A percentile compares a stretch with the other conserved stretches of the same genome.
Evolutionary conservation across 805 yeast species (phyloP).

Genomic region (Pichia californica): DNA sequence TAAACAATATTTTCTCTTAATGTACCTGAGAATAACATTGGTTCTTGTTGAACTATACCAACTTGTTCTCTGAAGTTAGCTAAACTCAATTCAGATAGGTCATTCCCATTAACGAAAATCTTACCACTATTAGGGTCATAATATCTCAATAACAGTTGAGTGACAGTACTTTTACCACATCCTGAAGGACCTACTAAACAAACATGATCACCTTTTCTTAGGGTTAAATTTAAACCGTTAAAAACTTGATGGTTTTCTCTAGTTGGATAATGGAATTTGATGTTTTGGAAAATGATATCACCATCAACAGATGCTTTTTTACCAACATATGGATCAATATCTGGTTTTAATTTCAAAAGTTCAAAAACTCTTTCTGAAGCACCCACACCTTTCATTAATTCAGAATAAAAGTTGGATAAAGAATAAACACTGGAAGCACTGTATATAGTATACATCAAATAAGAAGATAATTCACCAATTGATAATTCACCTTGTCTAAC

Average conservation of each 20-base stretch:
- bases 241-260: slow-evolving; percentile 69
- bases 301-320: slow-evolving; percentile 40
- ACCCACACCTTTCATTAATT: slow-evolving; percentile 95
- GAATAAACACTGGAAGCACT: slow-evolving; percentile 93
- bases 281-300: slow-evolving; percentile 54
- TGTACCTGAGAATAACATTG: slow-evolving; percentile 80
- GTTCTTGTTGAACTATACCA: slow-evolving; percentile 94
- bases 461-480: slow-evolving; percentile 84
- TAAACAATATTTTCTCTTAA: slow-evolving; percentile 78
- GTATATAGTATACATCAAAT: slow-evolving; percentile 92
- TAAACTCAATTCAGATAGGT: slow-evolving; percentile 59
- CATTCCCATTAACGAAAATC: slow-evolving; percentile 57
- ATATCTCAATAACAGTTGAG: slow-evolving; percentile 71
- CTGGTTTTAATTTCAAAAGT: slow-evolving; percentile 69
- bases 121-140: slow-evolving; percentile 71
- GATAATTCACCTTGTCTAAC: slow-evolving; percentile 70
- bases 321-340: slow-evolving; percentile 64
- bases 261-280: slow-evolving; percentile 77
- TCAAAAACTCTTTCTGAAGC: slow-evolving; percentile 92
- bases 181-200: slow-evolving; percentile 97
- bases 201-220: slow-evolving; percentile 77
- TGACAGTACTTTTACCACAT: slow-evolving; percentile 87
- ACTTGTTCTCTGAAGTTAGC: slow-evolving; percentile 65
- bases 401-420: slow-evolving; percentile 83
- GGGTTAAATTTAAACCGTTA: slow-evolving; percentile 48